Conservation (phyloP, 192 early-diverging fungal genomes). For the Diversispora eburnea region DNA sequence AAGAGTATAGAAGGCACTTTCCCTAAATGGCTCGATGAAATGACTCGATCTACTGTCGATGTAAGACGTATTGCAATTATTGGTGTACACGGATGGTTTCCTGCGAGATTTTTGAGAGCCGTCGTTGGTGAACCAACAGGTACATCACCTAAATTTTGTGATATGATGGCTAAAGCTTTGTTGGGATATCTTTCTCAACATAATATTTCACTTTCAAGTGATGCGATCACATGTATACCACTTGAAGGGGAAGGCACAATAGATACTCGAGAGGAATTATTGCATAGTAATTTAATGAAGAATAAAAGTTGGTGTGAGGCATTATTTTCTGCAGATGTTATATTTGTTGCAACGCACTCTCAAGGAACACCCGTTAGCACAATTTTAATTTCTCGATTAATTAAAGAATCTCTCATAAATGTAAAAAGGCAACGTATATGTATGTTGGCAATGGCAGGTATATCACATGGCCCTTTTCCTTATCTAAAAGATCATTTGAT, state of each 20-base stretch:
- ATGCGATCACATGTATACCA: conserved; percentile 71
- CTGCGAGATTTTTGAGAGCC: conserved; percentile 64
- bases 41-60: conserved; percentile 32
- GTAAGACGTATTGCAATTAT: conserved; percentile 65
- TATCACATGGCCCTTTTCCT: conserved; percentile 86
- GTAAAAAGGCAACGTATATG: conserved; percentile 65
- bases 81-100: conserved; percentile 93
- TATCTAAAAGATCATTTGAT: conserved; percentile 76
- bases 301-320: conserved; percentile 43
- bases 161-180: conserved; percentile 77
- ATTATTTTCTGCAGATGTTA: conserved; percentile 60
- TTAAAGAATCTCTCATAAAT: conserved; percentile 59
- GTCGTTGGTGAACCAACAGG: conserved; percentile 93
- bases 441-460: conserved; percentile 90
- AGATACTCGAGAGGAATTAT: conserved; percentile 76
- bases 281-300: conserved; percentile 70
- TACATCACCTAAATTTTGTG: conserved; percentile 82
- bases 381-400: conserved; percentile 69
- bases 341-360: conserved; percentile 88
- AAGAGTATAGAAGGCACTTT: neutral
- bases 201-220: conserved; percentile 43
- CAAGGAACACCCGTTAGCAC: conserved; percentile 91
- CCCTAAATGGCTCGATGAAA: conserved; percentile 18
- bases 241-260: conserved; percentile 91
- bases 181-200: conserved; percentile 51